These are phyloP conservation scores for Rhizopus arrhizus DNA, from an alignment of 371 early-diverging fungal species.

Conservation along the genomic window DNA sequence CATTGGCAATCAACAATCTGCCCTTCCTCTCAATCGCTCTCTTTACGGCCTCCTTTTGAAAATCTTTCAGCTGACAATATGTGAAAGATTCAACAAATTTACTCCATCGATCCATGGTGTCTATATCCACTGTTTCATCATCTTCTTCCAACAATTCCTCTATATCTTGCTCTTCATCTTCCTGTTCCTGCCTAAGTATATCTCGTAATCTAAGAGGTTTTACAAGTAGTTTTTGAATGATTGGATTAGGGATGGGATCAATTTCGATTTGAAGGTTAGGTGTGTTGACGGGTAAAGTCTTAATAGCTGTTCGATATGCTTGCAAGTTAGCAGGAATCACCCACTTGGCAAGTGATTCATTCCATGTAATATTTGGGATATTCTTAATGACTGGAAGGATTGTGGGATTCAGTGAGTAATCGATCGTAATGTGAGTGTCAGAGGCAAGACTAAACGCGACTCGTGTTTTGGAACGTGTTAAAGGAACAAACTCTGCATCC, in stretches of 20 bases:
- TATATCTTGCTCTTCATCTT: not conserved
- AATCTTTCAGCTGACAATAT: conserved; percentile 34
- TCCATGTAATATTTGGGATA: conserved; percentile 22
- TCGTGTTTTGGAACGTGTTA: conserved; percentile 9
- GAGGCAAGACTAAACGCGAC: conserved; percentile 29
- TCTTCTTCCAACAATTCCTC: not conserved
- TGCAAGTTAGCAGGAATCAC: conserved; percentile 29
- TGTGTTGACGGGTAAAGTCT: conserved; percentile 19
- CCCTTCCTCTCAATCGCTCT: conserved; percentile 50
- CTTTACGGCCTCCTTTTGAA: conserved; percentile 59
- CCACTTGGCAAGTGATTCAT: conserved; percentile 14
- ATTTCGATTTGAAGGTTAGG: conserved; percentile 29
- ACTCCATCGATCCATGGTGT: conserved; percentile 15
- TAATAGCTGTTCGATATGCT: conserved; percentile 25
- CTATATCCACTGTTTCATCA: not conserved
- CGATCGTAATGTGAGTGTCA: conserved; percentile 22
- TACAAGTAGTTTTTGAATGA: conserved; percentile 1
- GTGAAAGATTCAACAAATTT: conserved; percentile 24
- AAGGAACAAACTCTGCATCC: not conserved
- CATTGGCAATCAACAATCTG: conserved; percentile 87
- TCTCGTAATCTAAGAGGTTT: not conserved
- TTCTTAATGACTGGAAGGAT: conserved; percentile 28
- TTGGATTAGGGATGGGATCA: conserved; percentile 12
- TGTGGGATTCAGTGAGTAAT: conserved; percentile 17
- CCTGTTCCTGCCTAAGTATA: not conserved